Evolutionary conservation across 2,329 filamentous ascomycete genomes (phyloP).

Genomic region (Epichloe aotearoae): DNA sequence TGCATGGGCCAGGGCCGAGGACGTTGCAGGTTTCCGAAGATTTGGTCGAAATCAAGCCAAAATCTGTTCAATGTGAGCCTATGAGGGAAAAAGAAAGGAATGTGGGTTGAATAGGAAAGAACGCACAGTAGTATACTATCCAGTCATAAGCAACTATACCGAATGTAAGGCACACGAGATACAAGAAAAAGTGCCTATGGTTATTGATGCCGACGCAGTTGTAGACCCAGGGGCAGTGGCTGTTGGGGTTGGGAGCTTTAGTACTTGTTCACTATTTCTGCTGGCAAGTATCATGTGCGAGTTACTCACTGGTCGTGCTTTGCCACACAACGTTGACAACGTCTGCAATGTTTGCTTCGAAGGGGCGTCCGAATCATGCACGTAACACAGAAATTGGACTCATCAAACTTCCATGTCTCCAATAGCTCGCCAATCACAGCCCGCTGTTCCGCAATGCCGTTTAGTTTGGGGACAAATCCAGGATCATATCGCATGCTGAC

Average conservation of each 20-base stretch:
- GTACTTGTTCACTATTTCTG: not conserved
- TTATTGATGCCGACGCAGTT: conserved; percentile 96
- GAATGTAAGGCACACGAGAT: conserved; percentile 63
- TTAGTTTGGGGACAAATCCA: conserved; percentile 82
- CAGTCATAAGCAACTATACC: conserved; percentile 63
- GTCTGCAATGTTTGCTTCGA: conserved; percentile 88
- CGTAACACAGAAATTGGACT: conserved; percentile 81
- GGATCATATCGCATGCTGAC: conserved; percentile 80
- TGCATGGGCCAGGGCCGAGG: conserved; percentile 62
- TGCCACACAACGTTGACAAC: conserved; percentile 83
- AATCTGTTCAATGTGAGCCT: conserved; percentile 34
- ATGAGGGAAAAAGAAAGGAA: not conserved
- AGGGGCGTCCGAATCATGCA: conserved; percentile 93
- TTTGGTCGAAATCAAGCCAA: conserved; percentile 42
- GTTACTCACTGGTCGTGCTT: conserved; percentile 82
- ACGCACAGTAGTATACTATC: conserved; percentile 58
- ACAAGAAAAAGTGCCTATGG: conserved; percentile 88
- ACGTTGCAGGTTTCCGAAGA: conserved; percentile 53
- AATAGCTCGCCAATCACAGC: conserved; percentile 80
- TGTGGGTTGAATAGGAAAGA: not conserved
- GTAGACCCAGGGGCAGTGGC: conserved; percentile 95
- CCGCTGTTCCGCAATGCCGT: conserved; percentile 81
- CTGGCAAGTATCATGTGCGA: not conserved
- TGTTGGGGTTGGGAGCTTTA: conserved; percentile 21
- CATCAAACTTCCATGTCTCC: conserved; percentile 77